Conservation (phyloP, 2,329 filamentous ascomycete species). For the Ascochyta koolunga region DNA sequence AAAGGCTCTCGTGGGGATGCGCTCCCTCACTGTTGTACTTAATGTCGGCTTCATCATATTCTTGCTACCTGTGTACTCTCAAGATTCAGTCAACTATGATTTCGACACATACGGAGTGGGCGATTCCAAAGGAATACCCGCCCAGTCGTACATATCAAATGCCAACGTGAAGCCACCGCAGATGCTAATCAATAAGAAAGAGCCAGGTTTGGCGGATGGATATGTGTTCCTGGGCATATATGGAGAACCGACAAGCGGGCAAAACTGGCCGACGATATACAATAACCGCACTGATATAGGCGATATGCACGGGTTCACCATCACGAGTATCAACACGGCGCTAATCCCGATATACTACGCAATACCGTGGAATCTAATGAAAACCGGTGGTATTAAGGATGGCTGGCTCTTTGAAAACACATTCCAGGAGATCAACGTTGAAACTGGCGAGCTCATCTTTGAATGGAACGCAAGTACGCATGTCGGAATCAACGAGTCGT, state of each 20-base stretch:
- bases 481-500: conserved; percentile 35
- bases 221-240: conserved; percentile 24
- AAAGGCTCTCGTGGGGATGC: not conserved
- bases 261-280: conserved; percentile 27
- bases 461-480: conserved; percentile 50
- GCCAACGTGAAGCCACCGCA: conserved; percentile 20
- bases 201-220: conserved; percentile 16
- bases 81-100: conserved; percentile 23
- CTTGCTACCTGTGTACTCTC: conserved; percentile 11
- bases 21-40: not conserved
- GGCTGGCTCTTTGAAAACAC: conserved; percentile 54
- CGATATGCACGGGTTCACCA: conserved; percentile 55
- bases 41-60: not conserved
- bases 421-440: conserved; percentile 54
- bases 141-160: conserved; percentile 26
- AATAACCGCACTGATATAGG: conserved; percentile 17
- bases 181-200: conserved; percentile 23
- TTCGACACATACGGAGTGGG: conserved; percentile 18
- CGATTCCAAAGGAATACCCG: conserved; percentile 20
- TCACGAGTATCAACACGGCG: conserved; percentile 52
- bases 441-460: conserved; percentile 49
- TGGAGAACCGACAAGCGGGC: conserved; percentile 23
- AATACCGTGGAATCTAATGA: conserved; percentile 47
- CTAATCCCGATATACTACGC: conserved; percentile 52
- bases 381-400: conserved; percentile 40